A percentile compares a stretch with the other conserved stretches of the same genome.
These are phyloP conservation scores for Trichoderma polysporum DNA, from an alignment of 2,329 filamentous ascomycete species.

Conservation along the genomic window DNA sequence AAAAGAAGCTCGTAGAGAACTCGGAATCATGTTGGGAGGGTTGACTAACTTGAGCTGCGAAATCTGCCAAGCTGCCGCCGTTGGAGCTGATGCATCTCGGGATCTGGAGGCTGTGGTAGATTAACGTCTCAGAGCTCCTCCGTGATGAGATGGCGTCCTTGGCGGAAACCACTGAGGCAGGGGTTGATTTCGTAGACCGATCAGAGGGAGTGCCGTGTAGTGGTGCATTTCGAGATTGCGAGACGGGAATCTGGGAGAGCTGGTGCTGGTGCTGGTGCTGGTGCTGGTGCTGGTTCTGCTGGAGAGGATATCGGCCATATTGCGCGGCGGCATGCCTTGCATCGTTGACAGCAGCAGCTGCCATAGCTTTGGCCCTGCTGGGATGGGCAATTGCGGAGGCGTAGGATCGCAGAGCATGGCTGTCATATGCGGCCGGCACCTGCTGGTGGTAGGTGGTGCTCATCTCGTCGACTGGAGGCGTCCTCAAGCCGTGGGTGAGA, in stretches of 20 bases:
- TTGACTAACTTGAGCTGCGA: conserved; percentile 71
- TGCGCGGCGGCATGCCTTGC: conserved; percentile 22
- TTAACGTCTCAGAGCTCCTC: conserved; percentile 47
- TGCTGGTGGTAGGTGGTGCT: conserved; percentile 53
- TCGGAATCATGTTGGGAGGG: neutral
- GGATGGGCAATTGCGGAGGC: conserved; percentile 37
- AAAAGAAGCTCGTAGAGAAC: neutral
- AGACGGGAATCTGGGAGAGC: conserved; percentile 6
- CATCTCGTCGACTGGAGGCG: conserved; percentile 54
- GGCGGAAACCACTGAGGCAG: neutral
- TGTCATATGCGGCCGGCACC: conserved; percentile 48
- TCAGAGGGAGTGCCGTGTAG: conserved; percentile 7
- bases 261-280: too few species aligned
- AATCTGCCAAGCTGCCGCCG: conserved; percentile 76
- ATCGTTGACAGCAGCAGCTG: neutral
- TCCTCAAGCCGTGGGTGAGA: conserved; percentile 45
- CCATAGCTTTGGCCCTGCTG: conserved; percentile 31
- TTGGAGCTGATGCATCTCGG: conserved; percentile 72
- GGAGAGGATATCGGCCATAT: conserved; percentile 34
- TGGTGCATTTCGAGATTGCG: conserved; percentile 22
- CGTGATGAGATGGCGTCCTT: conserved; percentile 32
- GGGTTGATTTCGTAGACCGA: conserved; percentile 13
- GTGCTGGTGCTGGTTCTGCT: conserved; percentile 23
- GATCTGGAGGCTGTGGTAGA: conserved; percentile 65
- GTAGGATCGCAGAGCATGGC: conserved; percentile 45